Conservation (phyloP, 2,329 filamentous ascomycete species). For the Laburnicola sp. region DNA sequence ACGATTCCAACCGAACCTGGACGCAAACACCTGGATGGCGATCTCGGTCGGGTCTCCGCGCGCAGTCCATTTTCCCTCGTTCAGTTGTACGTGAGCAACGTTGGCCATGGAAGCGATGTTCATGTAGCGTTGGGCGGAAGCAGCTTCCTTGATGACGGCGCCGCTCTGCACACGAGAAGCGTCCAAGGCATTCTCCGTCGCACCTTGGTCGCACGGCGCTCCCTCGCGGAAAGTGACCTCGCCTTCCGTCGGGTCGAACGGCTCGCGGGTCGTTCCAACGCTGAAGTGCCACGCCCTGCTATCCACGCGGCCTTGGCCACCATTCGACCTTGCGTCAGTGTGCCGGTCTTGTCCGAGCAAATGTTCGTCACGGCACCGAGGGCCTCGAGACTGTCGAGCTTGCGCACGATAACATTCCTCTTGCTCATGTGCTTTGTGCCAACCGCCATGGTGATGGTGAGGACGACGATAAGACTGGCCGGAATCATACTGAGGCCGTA, state of each 20-base stretch:
- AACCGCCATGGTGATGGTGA: constrained; percentile 46
- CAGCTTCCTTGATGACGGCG: constrained; percentile 12
- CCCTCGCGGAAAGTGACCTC: constrained; percentile 35
- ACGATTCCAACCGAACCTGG: constrained; percentile 63
- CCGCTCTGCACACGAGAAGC: constrained; percentile 7
- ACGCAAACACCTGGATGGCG: constrained; percentile 72
- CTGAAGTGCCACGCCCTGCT: constrained; percentile 37
- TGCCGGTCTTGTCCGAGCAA: constrained; percentile 41
- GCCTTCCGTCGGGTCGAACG: constrained; percentile 38
- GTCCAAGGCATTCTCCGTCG: constrained; percentile 2
- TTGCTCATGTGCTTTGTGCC: constrained; percentile 44
- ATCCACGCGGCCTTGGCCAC: constrained; percentile 42
- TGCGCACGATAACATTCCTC: constrained; percentile 42
- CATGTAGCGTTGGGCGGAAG: constrained; percentile 26
- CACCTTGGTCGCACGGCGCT: constrained; percentile 25
- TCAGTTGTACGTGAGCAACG: constrained; percentile 53
- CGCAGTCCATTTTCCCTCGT: constrained; percentile 43
- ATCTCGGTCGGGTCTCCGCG: constrained; percentile 62
- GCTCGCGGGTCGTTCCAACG: constrained; percentile 33
- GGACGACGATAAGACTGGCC: constrained; percentile 39
- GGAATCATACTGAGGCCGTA: constrained; percentile 44
- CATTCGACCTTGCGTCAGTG: constrained; percentile 43
- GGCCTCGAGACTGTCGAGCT: constrained; percentile 42
- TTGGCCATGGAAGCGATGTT: constrained; percentile 50
- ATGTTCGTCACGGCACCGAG: constrained; percentile 43